These are phyloP conservation scores for Cubamyces sp. DNA, from an alignment of 768 basidiomycete species.

Conservation along the genomic window DNA sequence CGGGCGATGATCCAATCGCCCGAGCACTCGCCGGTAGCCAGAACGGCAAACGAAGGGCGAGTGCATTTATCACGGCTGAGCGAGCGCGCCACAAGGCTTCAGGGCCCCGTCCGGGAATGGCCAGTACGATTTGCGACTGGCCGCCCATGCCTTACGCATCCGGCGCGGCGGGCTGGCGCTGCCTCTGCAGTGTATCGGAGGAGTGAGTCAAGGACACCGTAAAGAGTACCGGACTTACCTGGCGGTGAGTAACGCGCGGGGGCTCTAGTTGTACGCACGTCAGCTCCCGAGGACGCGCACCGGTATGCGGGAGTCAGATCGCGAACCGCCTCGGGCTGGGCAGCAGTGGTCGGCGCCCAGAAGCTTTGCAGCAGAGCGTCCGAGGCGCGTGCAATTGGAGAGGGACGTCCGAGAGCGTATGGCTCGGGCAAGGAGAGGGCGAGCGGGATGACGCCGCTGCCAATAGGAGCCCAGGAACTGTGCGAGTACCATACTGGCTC, in stretches of 20 bases:
- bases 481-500: neutral
- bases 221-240: neutral
- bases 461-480: no score
- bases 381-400: no score
- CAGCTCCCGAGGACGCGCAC: slow-evolving; percentile 3
- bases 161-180: neutral
- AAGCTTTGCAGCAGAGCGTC: no score
- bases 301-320: slow-evolving; percentile 5
- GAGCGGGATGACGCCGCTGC: no score
- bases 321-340: slow-evolving; percentile 10
- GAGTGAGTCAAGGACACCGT: neutral
- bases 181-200: neutral
- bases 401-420: neutral
- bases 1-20: neutral
- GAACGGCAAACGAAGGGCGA: neutral
- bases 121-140: no score
- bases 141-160: neutral
- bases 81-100: slow-evolving; percentile 17
- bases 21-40: neutral
- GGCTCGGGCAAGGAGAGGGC: neutral
- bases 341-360: neutral
- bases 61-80: slow-evolving; percentile 19
- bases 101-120: neutral
- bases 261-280: slow-evolving; percentile 1
- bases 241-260: neutral